phyloP scores from a whole-genome alignment of 2,329 filamentous ascomycete genomes.

The Tolypocladium sp. region DNA sequence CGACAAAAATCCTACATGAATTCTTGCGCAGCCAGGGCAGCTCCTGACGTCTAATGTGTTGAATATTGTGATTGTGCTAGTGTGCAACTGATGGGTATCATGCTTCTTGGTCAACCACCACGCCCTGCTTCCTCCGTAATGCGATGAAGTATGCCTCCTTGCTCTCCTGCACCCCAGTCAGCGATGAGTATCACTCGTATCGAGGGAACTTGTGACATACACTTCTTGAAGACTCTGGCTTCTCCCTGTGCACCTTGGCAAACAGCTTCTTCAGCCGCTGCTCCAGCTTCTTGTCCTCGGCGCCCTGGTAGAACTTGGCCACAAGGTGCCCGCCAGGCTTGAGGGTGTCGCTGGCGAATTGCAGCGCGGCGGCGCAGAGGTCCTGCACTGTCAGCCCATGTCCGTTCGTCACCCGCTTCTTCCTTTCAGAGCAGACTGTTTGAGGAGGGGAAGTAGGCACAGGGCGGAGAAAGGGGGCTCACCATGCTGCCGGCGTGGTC shows the following conservation, averaged over 20 bases:
- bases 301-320: constrained; percentile 94
- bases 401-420: background rate
- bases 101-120: constrained; percentile 12
- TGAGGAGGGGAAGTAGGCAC: background rate
- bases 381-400: constrained; percentile 49
- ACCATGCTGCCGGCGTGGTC: constrained; percentile 97
- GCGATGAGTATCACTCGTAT: background rate
- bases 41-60: background rate
- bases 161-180: constrained; percentile 20
- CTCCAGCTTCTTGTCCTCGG: constrained; percentile 76
- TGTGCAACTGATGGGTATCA: background rate
- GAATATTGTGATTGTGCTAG: background rate
- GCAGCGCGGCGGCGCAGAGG: constrained; percentile 75
- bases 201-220: constrained; percentile 39
- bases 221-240: constrained; percentile 81
- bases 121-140: constrained; percentile 51
- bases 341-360: constrained; percentile 79
- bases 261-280: constrained; percentile 68
- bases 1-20: constrained; percentile 24
- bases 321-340: constrained; percentile 80
- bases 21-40: constrained; percentile 7
- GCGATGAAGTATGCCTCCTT: constrained; percentile 84
- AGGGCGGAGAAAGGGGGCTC: constrained; percentile 18
- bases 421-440: background rate
- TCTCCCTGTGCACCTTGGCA: constrained; percentile 71